These are phyloP conservation scores for Peronospora belbahrii DNA, from an alignment of 352 stramenopile genomes.

Conservation along the genomic window DNA sequence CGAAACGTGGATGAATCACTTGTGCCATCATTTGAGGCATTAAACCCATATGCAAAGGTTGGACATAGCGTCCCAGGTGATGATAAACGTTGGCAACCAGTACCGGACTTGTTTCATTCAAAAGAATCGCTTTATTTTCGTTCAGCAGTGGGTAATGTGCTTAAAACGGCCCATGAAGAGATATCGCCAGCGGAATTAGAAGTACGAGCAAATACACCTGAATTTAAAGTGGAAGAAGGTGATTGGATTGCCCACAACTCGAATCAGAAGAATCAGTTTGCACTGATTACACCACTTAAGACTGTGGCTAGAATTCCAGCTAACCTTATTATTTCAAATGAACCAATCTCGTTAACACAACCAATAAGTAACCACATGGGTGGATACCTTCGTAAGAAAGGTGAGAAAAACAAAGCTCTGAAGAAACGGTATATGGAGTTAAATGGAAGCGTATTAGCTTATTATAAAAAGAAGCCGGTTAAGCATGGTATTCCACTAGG, in stretches of 20 bases:
- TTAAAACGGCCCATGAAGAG: conserved; percentile 73
- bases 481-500: conserved; percentile 68
- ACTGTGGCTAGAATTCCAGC: conserved; percentile 67
- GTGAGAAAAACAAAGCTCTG: conserved; percentile 77
- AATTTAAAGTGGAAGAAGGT: conserved; percentile 80
- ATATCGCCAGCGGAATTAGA: conserved; percentile 79
- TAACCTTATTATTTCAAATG: conserved; percentile 60
- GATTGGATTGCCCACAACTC: conserved; percentile 83
- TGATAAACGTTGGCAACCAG: conserved; percentile 72
- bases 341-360: conserved; percentile 27
- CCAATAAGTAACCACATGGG: conserved; percentile 49
- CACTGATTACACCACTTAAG: conserved; percentile 77
- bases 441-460: conserved; percentile 58
- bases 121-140: conserved; percentile 81
- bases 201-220: conserved; percentile 82
- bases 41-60: conserved; percentile 71
- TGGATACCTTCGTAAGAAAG: conserved; percentile 73
- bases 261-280: conserved; percentile 68
- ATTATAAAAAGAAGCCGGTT: conserved; percentile 84
- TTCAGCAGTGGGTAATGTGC: conserved; percentile 56
- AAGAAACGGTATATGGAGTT: conserved; percentile 84
- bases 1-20: conserved; percentile 37
- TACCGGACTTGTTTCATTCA: conserved; percentile 63
- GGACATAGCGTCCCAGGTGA: conserved; percentile 33
- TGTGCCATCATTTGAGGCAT: conserved; percentile 58